Evolutionary conservation across 192 early-diverging fungal species (phyloP).

Genomic region (Coemansia sp.): DNA sequence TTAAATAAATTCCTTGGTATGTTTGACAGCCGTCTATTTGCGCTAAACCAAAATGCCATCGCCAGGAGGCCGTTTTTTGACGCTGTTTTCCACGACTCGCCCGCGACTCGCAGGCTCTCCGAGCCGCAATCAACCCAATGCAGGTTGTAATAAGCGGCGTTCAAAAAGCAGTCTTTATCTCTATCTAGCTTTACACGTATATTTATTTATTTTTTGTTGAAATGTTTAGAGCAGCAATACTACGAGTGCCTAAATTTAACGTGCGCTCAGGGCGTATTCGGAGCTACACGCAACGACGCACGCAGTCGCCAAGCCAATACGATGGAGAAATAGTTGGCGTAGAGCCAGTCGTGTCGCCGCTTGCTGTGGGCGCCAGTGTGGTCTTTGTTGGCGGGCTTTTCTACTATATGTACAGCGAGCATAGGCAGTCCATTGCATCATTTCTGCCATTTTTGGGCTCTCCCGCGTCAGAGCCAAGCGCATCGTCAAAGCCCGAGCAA

Average conservation of each 20-base stretch:
- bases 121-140: no score
- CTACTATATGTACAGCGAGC: slow-evolving; percentile 36
- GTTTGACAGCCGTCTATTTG: no score
- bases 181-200: neutral
- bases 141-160: no score
- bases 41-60: no score
- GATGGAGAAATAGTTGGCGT: slow-evolving; percentile 21
- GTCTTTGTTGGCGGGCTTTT: slow-evolving; percentile 23
- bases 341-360: slow-evolving; percentile 25
- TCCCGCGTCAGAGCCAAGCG: neutral
- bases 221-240: slow-evolving; percentile 6
- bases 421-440: slow-evolving; percentile 6
- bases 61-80: no score
- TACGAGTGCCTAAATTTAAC: neutral
- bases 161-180: no score
- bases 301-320: neutral
- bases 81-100: no score
- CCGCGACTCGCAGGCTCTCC: no score
- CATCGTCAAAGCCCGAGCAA: neutral
- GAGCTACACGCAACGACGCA: neutral
- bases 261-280: neutral
- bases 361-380: slow-evolving; percentile 26
- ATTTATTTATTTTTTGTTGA: slow-evolving; percentile 15
- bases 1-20: no score
- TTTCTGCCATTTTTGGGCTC: slow-evolving; percentile 23